phyloP scores from a whole-genome alignment of 2,329 filamentous ascomycete genomes.

The Phialophora macrospora region DNA sequence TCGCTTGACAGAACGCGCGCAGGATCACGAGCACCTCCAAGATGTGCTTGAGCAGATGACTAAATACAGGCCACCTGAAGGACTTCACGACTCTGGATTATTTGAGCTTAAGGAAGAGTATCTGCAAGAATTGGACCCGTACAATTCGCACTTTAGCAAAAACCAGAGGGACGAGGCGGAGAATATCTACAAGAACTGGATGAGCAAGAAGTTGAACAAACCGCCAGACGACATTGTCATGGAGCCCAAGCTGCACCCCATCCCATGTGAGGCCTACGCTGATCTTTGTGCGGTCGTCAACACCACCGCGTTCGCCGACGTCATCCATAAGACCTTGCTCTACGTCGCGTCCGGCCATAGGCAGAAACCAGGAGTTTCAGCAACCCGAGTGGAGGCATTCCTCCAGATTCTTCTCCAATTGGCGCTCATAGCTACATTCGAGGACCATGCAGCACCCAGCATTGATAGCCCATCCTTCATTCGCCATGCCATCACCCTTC shows the following conservation, averaged over 20 bases:
- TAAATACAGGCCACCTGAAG: conserved; percentile 86
- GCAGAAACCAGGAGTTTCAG: conserved; percentile 74
- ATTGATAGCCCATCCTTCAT: conserved; percentile 70
- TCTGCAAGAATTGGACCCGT: conserved; percentile 88
- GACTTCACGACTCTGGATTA: conserved; percentile 86
- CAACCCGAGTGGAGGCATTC: conserved; percentile 86
- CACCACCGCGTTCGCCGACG: conserved; percentile 84
- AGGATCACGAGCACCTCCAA: conserved; percentile 87
- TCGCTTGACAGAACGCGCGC: conserved; percentile 84
- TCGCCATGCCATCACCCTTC: conserved; percentile 66
- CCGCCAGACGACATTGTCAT: conserved; percentile 82
- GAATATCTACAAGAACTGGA: conserved; percentile 80
- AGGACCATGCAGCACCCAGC: conserved; percentile 68
- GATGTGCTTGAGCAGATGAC: conserved; percentile 85
- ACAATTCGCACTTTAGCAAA: conserved; percentile 93
- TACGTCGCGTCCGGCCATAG: conserved; percentile 75
- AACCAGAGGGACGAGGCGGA: conserved; percentile 97
- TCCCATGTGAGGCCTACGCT: conserved; percentile 76
- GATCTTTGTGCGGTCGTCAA: conserved; percentile 78
- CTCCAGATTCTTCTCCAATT: conserved; percentile 90
- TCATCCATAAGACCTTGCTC: conserved; percentile 84
- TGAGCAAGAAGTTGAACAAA: conserved; percentile 86
- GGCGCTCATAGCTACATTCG: conserved; percentile 79
- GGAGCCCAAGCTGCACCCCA: conserved; percentile 79
- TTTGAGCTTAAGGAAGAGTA: conserved; percentile 90